Base-by-base conservation (phyloP, 352 stramenopile species). In the Phytophthora multivora region DNA sequence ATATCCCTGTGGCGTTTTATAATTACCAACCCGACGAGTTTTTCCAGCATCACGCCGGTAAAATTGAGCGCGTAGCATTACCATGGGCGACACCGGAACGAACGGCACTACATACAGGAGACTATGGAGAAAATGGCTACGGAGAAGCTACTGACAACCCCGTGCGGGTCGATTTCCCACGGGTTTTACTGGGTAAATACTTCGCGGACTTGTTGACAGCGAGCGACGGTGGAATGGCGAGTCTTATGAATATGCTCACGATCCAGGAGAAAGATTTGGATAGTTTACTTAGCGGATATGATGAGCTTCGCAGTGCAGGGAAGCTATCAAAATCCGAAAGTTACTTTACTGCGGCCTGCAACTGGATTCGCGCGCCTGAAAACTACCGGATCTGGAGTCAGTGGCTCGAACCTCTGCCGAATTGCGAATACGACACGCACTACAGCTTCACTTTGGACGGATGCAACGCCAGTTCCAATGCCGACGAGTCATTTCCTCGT, bases 21-120 rank as follows among this genome's bases (percentile, higher is more conserved):
- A 64, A 81, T 45, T 86, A 74, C 39, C 73, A 88, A 36, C 76
- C 79, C 3, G 71, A 86, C 30, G 45, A 69, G 7, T 74, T 88
- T 25, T 72, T 81, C 35, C 54, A 71, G 11, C 42, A 54, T 12
- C 45, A 79, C 18, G 5, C 13, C 5, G 66, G 56, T 5, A 15
- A 64, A 12, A 63, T 86, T 11, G 61, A 79, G 41, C 69, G 75
- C 12, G 58, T 88, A 10, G 57, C 66, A 3, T 57, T 86, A 4
- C 80, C 80, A 4, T 66, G 55, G n/a, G 42, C 63, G 9, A 73
- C 68, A 4, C 66, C 72, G 12, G 50, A 68, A 19, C 38, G 33
- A 8, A 63, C 59, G 2, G 42, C 41, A 6, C 4, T 75, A n/a
- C 21, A 71, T 16, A 81, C 77, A 1, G 54, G 31, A 5, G 64